Evolutionary conservation across 192 early-diverging fungal species (phyloP), one percentile per base, ranked within the genome.

Genomic region (Chytriomyces sp.): DNA sequence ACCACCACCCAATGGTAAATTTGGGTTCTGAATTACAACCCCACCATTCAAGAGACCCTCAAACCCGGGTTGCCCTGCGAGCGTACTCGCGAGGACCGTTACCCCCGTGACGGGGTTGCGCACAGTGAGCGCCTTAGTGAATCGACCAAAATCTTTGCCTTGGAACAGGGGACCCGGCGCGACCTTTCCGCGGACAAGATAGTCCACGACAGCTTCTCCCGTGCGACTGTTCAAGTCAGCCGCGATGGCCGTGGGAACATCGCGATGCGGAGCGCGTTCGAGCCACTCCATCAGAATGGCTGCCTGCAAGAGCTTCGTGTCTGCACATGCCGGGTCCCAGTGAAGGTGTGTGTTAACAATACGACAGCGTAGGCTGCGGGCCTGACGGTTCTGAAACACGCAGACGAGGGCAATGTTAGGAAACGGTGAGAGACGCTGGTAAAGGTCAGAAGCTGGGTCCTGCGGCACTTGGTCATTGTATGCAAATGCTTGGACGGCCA

Each of bases 321-420:
- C 71, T 65, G 71, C 77, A 52, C 58, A 64, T 19, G 33, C 56
- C 0, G 83, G 83, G 53, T 84, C 78, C 83, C 81, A 82, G 63
- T 84, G 81, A 64, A 84, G 65, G 62, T 84, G 83, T 0, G 83
- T 84, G 54, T 85, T 84, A 5, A 81, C 83, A 39, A 84, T 75
- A 12, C 79, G 58, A 40, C 84, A 62, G 2, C 80, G 67, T 10
- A 75, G 52, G 5, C 62, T 38, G 6, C 55, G 17, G n/a, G 64
- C 59, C 26, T 71, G 40, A 14, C 75, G 7, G 59, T 71, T 73
- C 53, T 65, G 66, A 38, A 83, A 77, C 28, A 78, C 59, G 34
- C 66, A 72, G 12, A 75, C 53, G 26, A 83, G 67, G 3, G 76
- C 79, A 30, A 76, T 77, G 70, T 81, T 83, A 7, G 78, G 76